phyloP scores from a whole-genome alignment of 164 flowering plant genomes.

The Liriodendron chinense region DNA sequence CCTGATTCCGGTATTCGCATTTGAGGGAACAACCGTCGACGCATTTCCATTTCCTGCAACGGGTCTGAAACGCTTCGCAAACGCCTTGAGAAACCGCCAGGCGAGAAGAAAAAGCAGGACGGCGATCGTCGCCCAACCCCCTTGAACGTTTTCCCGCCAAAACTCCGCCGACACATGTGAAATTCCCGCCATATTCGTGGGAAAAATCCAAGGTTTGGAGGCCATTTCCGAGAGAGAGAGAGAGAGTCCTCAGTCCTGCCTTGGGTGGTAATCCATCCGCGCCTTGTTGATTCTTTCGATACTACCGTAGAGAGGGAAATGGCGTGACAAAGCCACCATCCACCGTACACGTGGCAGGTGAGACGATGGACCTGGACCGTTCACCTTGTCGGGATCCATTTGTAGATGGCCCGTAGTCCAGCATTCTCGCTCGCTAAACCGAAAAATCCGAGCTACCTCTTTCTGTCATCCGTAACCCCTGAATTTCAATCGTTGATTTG shows the following conservation, averaged over 20 bases:
- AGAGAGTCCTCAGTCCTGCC: neutral
- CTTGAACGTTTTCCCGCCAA: constrained; percentile 26
- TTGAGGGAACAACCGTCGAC: constrained; percentile 6
- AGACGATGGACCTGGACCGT: neutral
- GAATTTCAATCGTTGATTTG: too few species aligned
- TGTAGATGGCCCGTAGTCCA: too few species aligned
- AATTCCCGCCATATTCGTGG: constrained; percentile 13
- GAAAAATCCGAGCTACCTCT: too few species aligned
- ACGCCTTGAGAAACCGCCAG: constrained; percentile 19
- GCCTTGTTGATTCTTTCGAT: neutral
- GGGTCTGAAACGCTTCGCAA: constrained; percentile 10
- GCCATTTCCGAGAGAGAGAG: neutral
- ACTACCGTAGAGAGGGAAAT: neutral
- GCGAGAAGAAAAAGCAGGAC: constrained; percentile 29
- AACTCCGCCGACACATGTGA: constrained; percentile 21
- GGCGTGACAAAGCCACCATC: neutral
- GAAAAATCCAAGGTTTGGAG: neutral
- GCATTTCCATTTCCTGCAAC: neutral
- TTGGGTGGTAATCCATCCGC: neutral
- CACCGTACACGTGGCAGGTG: neutral
- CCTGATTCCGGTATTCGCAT: neutral
- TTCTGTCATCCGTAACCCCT: too few species aligned
- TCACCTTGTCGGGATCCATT: neutral
- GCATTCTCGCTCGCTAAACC: too few species aligned
- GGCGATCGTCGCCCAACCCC: constrained; percentile 35